phyloP scores from a whole-genome alignment of 1,284 basidiomycete genomes.

The Inonotus obliquus region DNA sequence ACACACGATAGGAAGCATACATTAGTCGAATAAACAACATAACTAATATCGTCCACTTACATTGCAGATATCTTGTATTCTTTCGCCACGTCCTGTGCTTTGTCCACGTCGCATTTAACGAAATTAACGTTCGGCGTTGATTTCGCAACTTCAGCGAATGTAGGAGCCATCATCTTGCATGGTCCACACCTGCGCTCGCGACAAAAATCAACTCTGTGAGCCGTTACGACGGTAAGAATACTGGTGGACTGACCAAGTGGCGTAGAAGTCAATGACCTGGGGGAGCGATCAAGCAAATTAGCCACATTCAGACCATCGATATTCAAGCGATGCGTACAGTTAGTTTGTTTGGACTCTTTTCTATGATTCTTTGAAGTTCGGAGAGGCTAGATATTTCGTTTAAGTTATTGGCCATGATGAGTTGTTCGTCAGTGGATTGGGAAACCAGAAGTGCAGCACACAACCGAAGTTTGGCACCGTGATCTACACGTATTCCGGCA shows the following conservation, averaged over 20 bases:
- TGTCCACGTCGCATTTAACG: constrained; percentile 76
- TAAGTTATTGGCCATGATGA: constrained; percentile 6
- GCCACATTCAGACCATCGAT: not conserved
- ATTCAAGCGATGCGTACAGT: constrained; percentile 40
- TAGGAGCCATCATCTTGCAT: constrained; percentile 73
- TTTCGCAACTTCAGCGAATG: constrained; percentile 61
- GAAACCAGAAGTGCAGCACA: not conserved
- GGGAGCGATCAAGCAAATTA: not conserved
- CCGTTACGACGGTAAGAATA: not conserved
- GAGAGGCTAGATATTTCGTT: not conserved
- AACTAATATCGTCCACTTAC: constrained; percentile 33
- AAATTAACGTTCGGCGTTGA: constrained; percentile 68
- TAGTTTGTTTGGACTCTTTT: constrained; percentile 57
- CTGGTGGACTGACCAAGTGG: constrained; percentile 51
- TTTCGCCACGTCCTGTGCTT: constrained; percentile 56
- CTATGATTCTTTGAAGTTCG: constrained; percentile 55
- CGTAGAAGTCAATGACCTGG: constrained; percentile 81
- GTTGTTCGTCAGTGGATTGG: not conserved
- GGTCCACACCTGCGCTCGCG: constrained; percentile 65
- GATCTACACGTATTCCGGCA: not conserved
- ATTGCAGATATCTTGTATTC: constrained; percentile 62
- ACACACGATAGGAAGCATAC: not conserved
- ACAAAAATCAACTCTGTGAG: not conserved
- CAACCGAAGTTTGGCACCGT: too few relatives aligned
- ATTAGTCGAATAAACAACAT: not conserved